Evolutionary conservation across 805 yeast species (phyloP).

Genomic region (Sugiyamaella marilandica): DNA sequence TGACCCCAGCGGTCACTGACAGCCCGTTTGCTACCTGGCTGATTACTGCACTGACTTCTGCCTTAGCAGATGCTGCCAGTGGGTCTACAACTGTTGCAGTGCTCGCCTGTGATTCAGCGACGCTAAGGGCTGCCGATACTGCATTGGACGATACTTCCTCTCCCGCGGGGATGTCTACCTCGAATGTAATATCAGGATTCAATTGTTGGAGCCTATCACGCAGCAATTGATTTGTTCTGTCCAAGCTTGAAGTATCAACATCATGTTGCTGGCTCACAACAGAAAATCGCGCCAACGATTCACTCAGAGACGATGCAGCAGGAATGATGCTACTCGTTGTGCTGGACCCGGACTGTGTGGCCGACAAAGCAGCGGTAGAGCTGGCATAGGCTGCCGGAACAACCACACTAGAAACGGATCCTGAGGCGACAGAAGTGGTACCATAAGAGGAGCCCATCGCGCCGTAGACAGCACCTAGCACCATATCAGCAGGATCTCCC

Average conservation of each 20-base stretch:
- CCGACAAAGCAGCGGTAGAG: not conserved
- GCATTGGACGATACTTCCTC: not conserved
- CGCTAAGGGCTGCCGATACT: not conserved
- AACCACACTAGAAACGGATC: not conserved
- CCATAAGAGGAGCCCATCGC: not conserved
- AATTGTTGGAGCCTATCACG: conserved; percentile 2
- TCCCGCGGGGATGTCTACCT: not conserved
- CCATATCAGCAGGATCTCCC: conserved; percentile 13
- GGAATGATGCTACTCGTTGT: not conserved
- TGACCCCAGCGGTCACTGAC: not conserved
- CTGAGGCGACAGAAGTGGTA: not conserved
- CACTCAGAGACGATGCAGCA: not conserved
- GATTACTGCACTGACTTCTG: not conserved
- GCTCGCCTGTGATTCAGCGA: not conserved
- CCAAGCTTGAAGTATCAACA: not conserved
- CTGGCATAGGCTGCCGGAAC: not conserved
- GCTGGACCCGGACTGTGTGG: not conserved
- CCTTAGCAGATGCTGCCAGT: not conserved
- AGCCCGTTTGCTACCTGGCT: not conserved
- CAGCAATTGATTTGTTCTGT: not conserved
- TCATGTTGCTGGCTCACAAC: not conserved
- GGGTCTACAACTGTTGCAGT: not conserved
- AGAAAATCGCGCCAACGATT: not conserved
- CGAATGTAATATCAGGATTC: not conserved
- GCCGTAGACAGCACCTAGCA: not conserved